Base-by-base conservation (phyloP, 257 asterid species). In the Buddleja alternifolia region DNA sequence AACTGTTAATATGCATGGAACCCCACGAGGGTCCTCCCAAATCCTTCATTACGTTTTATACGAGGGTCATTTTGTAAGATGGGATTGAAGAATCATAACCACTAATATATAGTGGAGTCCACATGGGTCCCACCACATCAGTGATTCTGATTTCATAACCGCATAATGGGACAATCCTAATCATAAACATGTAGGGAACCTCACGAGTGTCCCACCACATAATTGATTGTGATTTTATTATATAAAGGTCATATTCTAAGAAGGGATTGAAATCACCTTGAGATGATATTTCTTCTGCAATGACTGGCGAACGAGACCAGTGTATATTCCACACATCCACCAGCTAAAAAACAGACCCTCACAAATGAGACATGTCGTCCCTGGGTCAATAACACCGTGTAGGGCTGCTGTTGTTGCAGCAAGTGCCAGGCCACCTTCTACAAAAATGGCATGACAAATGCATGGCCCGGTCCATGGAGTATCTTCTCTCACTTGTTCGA, bases 251-350 rank as follows among this genome's bases (percentile, higher is more conserved):
- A 10, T 2, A 24, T 29, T 36, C 50, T 32, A 46, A 54, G 21
- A 71, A 44, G 61, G 56, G 45, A 77, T 7, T 10, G 40, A 59
- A 55, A 72, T 80, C 67, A 94, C 99, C 98, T 94, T 73, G 77
- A 94, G 98, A 88, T 94, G 99, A 81, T 94, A 94, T 82, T 91
- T 94, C 80, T 88, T 94, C 88, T 94, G 99, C 76, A 94, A 73
- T 0, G 93, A 74, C 76, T 94, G 97, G 52, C 97, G 80, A 45
- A 80, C 78, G 51, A 91, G 84, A 60, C 97, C 97, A 41, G 99
- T 90, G 81, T 94, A 91, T 76, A 94, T 89, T 42, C 97, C 99
- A 80, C 99, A 94, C 97, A 94, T 86, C 99, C 99, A 94, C 99
- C 99, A 94, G 80, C 99, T 80, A 80, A 94, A 94, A 51, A 89